phyloP scores from a whole-genome alignment of 257 asterid genomes.

The Nemophila menziesii region DNA sequence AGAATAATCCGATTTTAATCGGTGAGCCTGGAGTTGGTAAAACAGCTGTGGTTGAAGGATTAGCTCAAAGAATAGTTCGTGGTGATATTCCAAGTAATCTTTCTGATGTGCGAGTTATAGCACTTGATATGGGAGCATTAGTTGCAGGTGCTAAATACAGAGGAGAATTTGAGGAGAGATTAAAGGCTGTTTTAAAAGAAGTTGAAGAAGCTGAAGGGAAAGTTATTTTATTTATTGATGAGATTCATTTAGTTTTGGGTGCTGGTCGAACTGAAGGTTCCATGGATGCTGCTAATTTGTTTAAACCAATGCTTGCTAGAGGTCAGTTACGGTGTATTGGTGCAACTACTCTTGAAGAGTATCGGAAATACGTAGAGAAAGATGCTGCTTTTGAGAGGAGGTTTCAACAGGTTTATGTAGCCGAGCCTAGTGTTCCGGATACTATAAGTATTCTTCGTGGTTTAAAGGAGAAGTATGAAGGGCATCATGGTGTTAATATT shows the following conservation, averaged over 20 bases:
- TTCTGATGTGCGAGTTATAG: conserved; percentile 14
- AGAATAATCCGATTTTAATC: conserved; percentile 23
- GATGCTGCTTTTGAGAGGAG: conserved; percentile 29
- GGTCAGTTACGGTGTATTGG: conserved; percentile 24
- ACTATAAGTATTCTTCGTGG: conserved; percentile 32
- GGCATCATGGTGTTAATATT: conserved; percentile 22
- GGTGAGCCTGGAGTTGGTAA: conserved; percentile 31
- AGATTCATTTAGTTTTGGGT: conserved; percentile 23
- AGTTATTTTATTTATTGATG: conserved; percentile 25
- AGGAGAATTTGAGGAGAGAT: conserved; percentile 26
- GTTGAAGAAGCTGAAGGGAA: conserved; percentile 22
- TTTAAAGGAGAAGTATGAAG: conserved; percentile 21
- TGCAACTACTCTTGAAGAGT: conserved; percentile 24
- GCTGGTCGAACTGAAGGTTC: conserved; percentile 23
- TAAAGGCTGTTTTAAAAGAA: conserved; percentile 20
- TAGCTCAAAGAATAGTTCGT: conserved; percentile 18
- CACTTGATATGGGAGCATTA: conserved; percentile 25
- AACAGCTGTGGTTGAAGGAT: conserved; percentile 24
- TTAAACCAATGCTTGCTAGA: conserved; percentile 27
- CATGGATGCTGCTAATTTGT: conserved; percentile 29
- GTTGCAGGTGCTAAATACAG: conserved; percentile 22
- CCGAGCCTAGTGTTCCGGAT: conserved; percentile 44
- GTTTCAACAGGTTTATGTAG: conserved; percentile 26
- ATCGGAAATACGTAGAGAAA: conserved; percentile 22
- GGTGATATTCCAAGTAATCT: conserved; percentile 21